These are phyloP conservation scores for Pichia deserticola DNA, from an alignment of 805 yeast genomes.

Conservation along the genomic window DNA sequence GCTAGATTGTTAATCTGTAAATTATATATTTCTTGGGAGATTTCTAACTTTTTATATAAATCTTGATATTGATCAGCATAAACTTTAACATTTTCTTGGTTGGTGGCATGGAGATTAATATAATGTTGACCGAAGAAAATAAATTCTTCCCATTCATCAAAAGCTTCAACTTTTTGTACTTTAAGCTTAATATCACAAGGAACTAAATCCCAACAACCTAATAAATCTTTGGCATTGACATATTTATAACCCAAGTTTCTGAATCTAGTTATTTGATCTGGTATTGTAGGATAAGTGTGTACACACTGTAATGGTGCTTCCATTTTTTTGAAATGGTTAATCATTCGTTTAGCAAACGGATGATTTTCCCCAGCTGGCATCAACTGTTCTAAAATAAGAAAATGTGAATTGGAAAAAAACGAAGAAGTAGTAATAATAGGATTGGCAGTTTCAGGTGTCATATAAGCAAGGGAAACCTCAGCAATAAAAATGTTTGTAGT, in stretches of 20 bases:
- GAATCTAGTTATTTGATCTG: conserved; percentile 47
- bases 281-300: conserved; percentile 42
- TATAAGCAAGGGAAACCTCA: conserved; percentile 77
- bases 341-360: conserved; percentile 70
- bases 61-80: conserved; percentile 7
- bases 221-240: conserved; percentile 48
- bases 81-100: conserved; percentile 16
- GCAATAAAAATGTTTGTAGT: conserved; percentile 58
- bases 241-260: conserved; percentile 34
- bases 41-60: background rate
- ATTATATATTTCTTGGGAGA: background rate
- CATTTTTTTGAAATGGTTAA: conserved; percentile 58
- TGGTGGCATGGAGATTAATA: conserved; percentile 57
- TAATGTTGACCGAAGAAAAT: conserved; percentile 71
- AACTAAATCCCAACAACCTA: conserved; percentile 49
- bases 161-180: conserved; percentile 51
- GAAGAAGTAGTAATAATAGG: conserved; percentile 45
- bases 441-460: conserved; percentile 62
- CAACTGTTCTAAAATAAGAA: conserved; percentile 63
- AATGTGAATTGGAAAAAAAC: conserved; percentile 43
- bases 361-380: conserved; percentile 56
- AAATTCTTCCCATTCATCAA: conserved; percentile 84
- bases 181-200: conserved; percentile 33
- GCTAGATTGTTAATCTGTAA: background rate
- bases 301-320: conserved; percentile 67